Percentiles rank a stretch among this genome's conserved stretches.
Evolutionary conservation across 139 green algal species (phyloP).

Genomic region (Diplosphaera chodatii): DNA sequence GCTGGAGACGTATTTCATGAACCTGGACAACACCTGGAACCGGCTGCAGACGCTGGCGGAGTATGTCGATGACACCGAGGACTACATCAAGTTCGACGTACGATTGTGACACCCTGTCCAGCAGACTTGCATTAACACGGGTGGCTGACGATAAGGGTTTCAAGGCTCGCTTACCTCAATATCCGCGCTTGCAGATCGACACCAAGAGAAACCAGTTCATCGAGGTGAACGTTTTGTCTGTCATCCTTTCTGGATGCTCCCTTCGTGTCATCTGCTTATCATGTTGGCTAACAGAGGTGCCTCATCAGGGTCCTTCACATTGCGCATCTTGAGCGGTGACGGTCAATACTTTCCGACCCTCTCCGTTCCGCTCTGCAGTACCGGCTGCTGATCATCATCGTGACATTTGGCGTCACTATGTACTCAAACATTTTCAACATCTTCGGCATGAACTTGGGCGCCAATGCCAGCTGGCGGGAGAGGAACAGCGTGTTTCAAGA

Average conservation of each 20-base stretch:
- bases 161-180: no score
- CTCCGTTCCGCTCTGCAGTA: neutral
- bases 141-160: no score
- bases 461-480: neutral
- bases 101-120: no score
- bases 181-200: neutral
- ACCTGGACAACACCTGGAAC: conserved; percentile 71
- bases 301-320: no score
- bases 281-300: no score
- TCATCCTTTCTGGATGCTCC: no score
- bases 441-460: neutral
- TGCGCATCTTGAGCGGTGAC: no score
- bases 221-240: no score
- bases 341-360: no score
- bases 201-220: neutral
- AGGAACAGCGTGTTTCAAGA: neutral
- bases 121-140: no score
- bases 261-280: no score
- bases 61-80: conserved; percentile 94
- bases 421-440: neutral
- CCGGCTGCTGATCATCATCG: neutral
- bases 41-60: conserved; percentile 74
- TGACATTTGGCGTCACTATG: neutral
- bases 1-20: conserved; percentile 62
- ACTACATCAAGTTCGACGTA: neutral